Percentiles rank a stretch among this genome's conserved stretches.
These are phyloP conservation scores for Aspergillus flavus DNA, from an alignment of 2,329 filamentous ascomycete genomes.

Conservation along the genomic window DNA sequence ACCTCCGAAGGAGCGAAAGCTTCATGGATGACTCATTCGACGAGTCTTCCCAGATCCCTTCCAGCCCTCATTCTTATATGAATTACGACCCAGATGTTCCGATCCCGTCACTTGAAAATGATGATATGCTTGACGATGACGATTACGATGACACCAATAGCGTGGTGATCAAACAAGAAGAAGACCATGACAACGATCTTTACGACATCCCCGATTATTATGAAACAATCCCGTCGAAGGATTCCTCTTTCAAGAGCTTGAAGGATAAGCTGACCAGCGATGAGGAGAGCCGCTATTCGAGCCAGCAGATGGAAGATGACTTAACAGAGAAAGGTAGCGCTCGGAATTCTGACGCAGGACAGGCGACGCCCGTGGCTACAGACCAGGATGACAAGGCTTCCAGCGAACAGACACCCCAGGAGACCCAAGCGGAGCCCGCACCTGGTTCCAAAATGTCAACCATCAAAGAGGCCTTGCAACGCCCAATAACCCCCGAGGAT, in stretches of 20 bases:
- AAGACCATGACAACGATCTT: slow-evolving; percentile 61
- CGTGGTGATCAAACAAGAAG: slow-evolving; percentile 68
- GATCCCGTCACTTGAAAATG: slow-evolving; percentile 81
- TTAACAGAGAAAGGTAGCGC: slow-evolving; percentile 29
- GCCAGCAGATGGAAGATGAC: slow-evolving; percentile 38
- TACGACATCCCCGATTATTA: slow-evolving; percentile 71
- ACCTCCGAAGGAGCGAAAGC: slow-evolving; percentile 71
- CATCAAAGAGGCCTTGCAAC: slow-evolving; percentile 41
- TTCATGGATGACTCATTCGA: slow-evolving; percentile 66
- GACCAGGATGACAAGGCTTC: slow-evolving; percentile 34
- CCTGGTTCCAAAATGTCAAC: slow-evolving; percentile 40
- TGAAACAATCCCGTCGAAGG: slow-evolving; percentile 48
- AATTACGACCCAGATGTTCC: slow-evolving; percentile 84
- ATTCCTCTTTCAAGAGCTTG: slow-evolving; percentile 30
- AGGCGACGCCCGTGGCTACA: slow-evolving; percentile 36
- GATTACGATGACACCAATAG: slow-evolving; percentile 57
- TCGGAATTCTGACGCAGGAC: slow-evolving; percentile 29
- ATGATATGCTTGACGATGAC: slow-evolving; percentile 56
- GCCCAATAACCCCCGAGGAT: slow-evolving; percentile 54
- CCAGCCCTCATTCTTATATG: slow-evolving; percentile 60
- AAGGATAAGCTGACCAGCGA: slow-evolving; percentile 46
- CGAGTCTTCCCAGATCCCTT: slow-evolving; percentile 62
- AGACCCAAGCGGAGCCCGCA: slow-evolving; percentile 26
- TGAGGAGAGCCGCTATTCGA: slow-evolving; percentile 61
- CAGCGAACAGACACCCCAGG: slow-evolving; percentile 34